A percentile compares a stretch with the other conserved stretches of the same genome.
Conservation (phyloP, 2,329 filamentous ascomycete species). For the Cladobotryum mycophilum region DNA sequence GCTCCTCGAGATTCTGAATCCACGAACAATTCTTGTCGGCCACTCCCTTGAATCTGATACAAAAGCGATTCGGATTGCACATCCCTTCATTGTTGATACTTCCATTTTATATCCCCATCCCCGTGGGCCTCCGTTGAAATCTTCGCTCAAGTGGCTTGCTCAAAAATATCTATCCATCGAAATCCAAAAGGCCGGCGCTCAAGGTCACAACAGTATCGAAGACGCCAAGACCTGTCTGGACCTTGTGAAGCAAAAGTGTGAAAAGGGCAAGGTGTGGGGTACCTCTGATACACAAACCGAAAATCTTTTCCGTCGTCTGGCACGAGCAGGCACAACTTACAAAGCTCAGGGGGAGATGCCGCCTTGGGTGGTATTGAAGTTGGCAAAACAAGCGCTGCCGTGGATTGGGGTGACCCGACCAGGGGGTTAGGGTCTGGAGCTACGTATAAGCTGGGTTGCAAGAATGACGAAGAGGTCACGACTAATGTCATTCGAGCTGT, state of each 20-base stretch:
- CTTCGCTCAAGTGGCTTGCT: slow-evolving; percentile 80
- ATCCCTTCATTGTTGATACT: slow-evolving; percentile 92
- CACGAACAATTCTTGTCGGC: slow-evolving; percentile 67
- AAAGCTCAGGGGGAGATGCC: slow-evolving; percentile 53
- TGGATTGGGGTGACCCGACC: slow-evolving; percentile 82
- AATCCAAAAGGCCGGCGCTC: slow-evolving; percentile 72
- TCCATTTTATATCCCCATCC: slow-evolving; percentile 85
- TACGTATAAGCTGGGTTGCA: slow-evolving; percentile 50
- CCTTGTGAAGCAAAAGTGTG: slow-evolving; percentile 90
- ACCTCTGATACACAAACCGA: slow-evolving; percentile 72
- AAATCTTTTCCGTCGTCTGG: slow-evolving; percentile 81
- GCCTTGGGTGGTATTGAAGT: slow-evolving; percentile 50
- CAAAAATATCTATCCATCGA: slow-evolving; percentile 80
- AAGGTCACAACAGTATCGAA: slow-evolving; percentile 86
- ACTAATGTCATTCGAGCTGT: slow-evolving; percentile 52
- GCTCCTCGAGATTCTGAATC: slow-evolving; percentile 65
- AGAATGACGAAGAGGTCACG: slow-evolving; percentile 53
- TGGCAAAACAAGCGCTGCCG: slow-evolving; percentile 63
- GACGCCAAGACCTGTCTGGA: slow-evolving; percentile 89
- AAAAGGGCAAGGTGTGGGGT: slow-evolving; percentile 84
- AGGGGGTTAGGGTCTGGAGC: slow-evolving; percentile 52
- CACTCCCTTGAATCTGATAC: slow-evolving; percentile 81
- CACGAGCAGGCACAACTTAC: slow-evolving; percentile 55
- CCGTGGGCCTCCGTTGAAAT: slow-evolving; percentile 81
- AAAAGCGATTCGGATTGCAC: slow-evolving; percentile 75